These are phyloP conservation scores for Chlorencoelia australis DNA, from an alignment of 2,329 filamentous ascomycete species.

Conservation along the genomic window DNA sequence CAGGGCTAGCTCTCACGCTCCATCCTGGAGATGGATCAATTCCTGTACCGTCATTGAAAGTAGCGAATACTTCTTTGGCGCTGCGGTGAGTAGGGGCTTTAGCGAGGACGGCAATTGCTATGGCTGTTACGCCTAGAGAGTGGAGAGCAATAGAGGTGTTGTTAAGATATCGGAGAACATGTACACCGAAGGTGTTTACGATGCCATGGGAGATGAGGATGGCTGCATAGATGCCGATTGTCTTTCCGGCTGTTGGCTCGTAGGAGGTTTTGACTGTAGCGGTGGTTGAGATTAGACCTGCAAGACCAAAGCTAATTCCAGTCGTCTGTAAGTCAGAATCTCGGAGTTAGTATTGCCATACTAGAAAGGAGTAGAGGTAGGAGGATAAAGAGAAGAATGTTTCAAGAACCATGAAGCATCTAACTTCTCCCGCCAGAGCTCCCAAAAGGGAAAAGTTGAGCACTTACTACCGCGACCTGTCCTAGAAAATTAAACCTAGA, in stretches of 20 bases:
- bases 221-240: constrained; percentile 50
- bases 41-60: constrained; percentile 43
- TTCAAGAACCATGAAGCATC: too few relatives aligned
- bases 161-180: constrained; percentile 44
- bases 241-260: constrained; percentile 35
- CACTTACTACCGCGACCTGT: constrained; percentile 38
- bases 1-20: constrained; percentile 41
- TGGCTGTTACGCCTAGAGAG: constrained; percentile 39
- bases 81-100: constrained; percentile 46
- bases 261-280: constrained; percentile 35
- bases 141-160: constrained; percentile 46
- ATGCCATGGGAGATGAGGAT: constrained; percentile 43
- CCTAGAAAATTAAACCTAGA: constrained; percentile 37
- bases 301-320: constrained; percentile 37
- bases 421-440: too few relatives aligned
- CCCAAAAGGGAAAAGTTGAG: too few relatives aligned
- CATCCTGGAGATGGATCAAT: constrained; percentile 35
- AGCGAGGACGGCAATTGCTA: constrained; percentile 45
- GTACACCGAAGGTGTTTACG: constrained; percentile 48
- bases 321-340: too few relatives aligned
- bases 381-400: too few relatives aligned
- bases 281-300: constrained; percentile 35
- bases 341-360: too few relatives aligned
- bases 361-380: too few relatives aligned
- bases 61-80: constrained; percentile 45